These are phyloP conservation scores for Opeltia flavorubescens DNA, from an alignment of 495 filamentous ascomycete species.

Conservation along the genomic window DNA sequence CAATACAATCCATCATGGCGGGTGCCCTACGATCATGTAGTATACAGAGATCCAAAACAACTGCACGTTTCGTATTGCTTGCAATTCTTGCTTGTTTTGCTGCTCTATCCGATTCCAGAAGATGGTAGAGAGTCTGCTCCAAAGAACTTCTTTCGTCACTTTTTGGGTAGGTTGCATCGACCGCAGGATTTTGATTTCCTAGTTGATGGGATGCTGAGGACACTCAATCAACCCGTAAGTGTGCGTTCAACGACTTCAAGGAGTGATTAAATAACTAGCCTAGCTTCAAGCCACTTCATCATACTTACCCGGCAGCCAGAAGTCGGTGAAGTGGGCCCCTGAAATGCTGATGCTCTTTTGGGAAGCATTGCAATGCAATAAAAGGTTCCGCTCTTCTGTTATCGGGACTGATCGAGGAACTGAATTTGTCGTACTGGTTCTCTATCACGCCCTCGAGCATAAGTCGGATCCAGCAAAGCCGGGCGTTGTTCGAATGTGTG, in stretches of 20 bases:
- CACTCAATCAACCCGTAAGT: conserved; percentile 74
- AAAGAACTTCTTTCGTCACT: conserved; percentile 90
- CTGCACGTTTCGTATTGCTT: conserved; percentile 83
- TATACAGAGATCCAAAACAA: conserved; percentile 88
- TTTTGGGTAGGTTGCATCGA: conserved; percentile 78
- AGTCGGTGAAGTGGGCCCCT: conserved; percentile 72
- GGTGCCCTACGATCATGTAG: conserved; percentile 86
- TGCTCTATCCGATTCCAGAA: conserved; percentile 87
- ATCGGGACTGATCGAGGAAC: conserved; percentile 88
- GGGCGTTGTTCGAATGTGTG: conserved; percentile 88
- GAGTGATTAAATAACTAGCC: neutral
- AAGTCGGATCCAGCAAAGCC: conserved; percentile 76
- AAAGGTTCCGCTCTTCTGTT: conserved; percentile 91
- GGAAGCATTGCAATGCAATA: conserved; percentile 96
- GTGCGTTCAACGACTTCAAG: neutral
- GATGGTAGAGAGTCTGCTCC: conserved; percentile 41
- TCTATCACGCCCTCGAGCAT: conserved; percentile 87
- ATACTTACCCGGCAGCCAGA: conserved; percentile 79
- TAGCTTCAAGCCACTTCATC: conserved; percentile 72
- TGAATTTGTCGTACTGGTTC: conserved; percentile 79
- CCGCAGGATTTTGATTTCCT: conserved; percentile 97
- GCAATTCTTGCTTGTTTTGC: conserved; percentile 74
- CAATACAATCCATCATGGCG: conserved; percentile 98
- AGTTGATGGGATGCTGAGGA: conserved; percentile 86
- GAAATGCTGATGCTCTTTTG: conserved; percentile 98